Percentiles rank a stretch among this genome's conserved stretches.
These are phyloP conservation scores for Solanum medicagineum DNA, from an alignment of 257 asterid genomes.

Conservation along the genomic window DNA sequence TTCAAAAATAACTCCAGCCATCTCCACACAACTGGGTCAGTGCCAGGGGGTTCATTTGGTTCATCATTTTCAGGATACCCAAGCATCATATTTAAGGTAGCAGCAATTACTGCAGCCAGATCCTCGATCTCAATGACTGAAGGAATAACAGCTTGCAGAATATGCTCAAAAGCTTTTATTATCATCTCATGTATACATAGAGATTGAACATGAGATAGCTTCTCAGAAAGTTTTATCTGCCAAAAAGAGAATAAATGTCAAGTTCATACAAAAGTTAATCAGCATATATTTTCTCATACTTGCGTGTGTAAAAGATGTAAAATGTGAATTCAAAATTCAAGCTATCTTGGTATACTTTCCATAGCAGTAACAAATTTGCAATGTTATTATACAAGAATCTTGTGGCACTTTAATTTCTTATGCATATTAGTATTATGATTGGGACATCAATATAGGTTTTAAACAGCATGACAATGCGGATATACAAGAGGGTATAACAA, in stretches of 20 bases:
- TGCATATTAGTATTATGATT: not conserved
- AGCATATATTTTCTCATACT: not conserved
- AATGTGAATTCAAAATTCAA: not conserved
- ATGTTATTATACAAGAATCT: not conserved
- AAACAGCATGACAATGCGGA: not conserved
- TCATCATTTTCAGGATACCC: constrained; percentile 56
- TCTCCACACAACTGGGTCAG: constrained; percentile 67
- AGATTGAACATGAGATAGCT: constrained; percentile 87
- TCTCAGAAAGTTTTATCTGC: constrained; percentile 96
- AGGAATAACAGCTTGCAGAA: constrained; percentile 80
- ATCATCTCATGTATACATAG: constrained; percentile 96
- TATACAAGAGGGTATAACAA: not conserved
- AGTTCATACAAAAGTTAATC: not conserved
- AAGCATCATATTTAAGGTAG: constrained; percentile 80
- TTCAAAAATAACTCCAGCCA: constrained; percentile 84
- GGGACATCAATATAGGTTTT: not conserved
- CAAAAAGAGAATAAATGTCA: constrained; percentile 3
- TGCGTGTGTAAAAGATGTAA: not conserved
- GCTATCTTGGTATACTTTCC: not conserved
- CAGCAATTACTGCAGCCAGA: constrained; percentile 67
- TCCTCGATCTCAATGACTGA: constrained; percentile 53
- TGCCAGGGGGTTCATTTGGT: constrained; percentile 22
- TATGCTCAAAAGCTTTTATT: constrained; percentile 85
- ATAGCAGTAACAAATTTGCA: not conserved
- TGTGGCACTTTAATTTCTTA: not conserved